phyloP scores from a whole-genome alignment of 805 yeast genomes.

The Candida hungchunana region DNA sequence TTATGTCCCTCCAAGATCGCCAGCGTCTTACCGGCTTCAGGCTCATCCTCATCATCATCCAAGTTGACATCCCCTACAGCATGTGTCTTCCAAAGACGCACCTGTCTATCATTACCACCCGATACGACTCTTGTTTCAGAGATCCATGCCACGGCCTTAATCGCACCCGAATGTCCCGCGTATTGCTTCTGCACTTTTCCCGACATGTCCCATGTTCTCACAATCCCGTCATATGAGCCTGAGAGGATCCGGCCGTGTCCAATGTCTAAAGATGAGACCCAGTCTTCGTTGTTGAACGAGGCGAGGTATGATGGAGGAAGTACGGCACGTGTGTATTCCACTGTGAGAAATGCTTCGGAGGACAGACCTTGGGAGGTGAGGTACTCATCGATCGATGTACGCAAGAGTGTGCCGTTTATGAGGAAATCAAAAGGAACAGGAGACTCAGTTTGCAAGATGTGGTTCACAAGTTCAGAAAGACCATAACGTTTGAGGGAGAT shows the following conservation, averaged over 20 bases:
- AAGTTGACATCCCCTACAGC: constrained; percentile 27
- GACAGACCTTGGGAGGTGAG: constrained; percentile 73
- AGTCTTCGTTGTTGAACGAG: constrained; percentile 87
- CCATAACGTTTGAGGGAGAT: constrained; percentile 84
- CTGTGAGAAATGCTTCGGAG: constrained; percentile 67
- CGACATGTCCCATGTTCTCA: constrained; percentile 78
- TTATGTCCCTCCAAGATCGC: constrained; percentile 90
- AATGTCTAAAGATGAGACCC: constrained; percentile 72
- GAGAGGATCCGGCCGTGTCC: constrained; percentile 56
- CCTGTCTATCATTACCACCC: constrained; percentile 84
- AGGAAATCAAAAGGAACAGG: constrained; percentile 92
- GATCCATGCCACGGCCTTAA: constrained; percentile 78
- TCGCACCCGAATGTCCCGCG: constrained; percentile 85
- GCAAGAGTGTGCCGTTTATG: constrained; percentile 76
- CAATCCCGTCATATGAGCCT: constrained; percentile 94
- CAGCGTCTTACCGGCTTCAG: constrained; percentile 67
- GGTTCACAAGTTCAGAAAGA: constrained; percentile 91
- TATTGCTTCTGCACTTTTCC: constrained; percentile 79
- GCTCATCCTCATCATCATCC: constrained; percentile 40
- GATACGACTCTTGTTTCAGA: constrained; percentile 71
- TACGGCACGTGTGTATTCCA: constrained; percentile 90
- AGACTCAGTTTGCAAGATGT: constrained; percentile 55
- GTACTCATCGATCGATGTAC: constrained; percentile 77
- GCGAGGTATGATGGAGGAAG: constrained; percentile 92
- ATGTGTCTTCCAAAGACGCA: constrained; percentile 81